Conservation (phyloP, 2,329 filamentous ascomycete species). For the Bipolaris bicolor region DNA sequence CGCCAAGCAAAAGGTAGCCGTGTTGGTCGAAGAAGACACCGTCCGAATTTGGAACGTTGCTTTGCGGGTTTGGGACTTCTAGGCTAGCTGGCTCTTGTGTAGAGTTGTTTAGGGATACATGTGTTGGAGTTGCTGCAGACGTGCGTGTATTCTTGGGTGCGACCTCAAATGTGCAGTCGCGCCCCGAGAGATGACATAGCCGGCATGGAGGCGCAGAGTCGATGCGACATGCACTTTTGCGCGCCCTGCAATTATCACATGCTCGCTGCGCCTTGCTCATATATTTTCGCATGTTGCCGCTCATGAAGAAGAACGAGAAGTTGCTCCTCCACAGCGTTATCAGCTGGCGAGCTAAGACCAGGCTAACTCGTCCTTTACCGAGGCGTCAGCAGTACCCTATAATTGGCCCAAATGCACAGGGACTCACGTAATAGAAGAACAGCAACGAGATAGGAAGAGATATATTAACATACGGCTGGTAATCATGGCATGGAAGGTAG, state of each 20-base stretch:
- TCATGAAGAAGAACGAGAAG: neutral
- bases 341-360: neutral
- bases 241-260: constrained; percentile 1
- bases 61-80: neutral
- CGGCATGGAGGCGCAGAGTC: constrained; percentile 3
- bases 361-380: no score
- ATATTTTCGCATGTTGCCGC: constrained; percentile 1
- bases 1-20: neutral
- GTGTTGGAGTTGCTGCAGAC: neutral
- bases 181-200: constrained; percentile 4
- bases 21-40: neutral
- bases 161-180: neutral
- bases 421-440: no score
- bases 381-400: no score
- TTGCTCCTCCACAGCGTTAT: neutral
- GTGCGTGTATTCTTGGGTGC: neutral
- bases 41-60: neutral
- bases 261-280: constrained; percentile 6
- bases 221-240: constrained; percentile 4
- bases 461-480: no score
- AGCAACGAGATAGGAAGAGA: no score
- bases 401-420: no score
- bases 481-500: no score
- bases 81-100: neutral
- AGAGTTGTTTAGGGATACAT: neutral